These are phyloP conservation scores for Rhodotorula mucilaginosa DNA, from an alignment of 1,284 basidiomycete species.

Conservation along the genomic window DNA sequence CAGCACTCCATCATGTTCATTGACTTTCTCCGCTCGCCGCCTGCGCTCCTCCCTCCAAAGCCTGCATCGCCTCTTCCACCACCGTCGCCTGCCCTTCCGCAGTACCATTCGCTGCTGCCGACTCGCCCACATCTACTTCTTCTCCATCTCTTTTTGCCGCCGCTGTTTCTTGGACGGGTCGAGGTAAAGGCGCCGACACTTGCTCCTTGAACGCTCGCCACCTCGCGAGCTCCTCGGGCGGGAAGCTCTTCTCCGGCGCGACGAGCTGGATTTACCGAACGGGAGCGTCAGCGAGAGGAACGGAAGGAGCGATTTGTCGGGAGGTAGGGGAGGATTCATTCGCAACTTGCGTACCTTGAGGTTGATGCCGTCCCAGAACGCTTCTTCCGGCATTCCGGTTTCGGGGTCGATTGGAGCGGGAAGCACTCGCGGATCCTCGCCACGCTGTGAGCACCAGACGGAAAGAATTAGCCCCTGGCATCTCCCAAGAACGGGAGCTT, in stretches of 20 bases:
- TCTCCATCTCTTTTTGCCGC: too few relatives aligned
- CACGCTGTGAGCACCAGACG: conserved; percentile 7
- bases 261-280: too few relatives aligned
- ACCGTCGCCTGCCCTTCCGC: neutral
- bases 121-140: too few relatives aligned
- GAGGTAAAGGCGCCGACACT: too few relatives aligned
- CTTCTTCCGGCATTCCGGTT: conserved; percentile 1
- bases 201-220: conserved; percentile 1
- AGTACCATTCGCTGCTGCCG: neutral
- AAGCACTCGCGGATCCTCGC: conserved; percentile 33
- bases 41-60: too few relatives aligned
- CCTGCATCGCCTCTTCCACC: neutral
- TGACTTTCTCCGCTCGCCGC: neutral
- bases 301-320: too few relatives aligned
- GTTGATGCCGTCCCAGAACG: conserved; percentile 39
- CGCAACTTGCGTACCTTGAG: conserved; percentile 10
- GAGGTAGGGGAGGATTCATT: too few relatives aligned
- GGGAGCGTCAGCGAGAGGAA: too few relatives aligned
- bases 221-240: neutral
- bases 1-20: neutral
- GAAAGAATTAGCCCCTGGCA: neutral
- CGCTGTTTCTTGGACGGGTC: too few relatives aligned
- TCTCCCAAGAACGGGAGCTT: neutral
- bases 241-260: neutral
- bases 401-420: neutral